A percentile compares a stretch with the other conserved stretches of the same genome.
These are phyloP conservation scores for Ramaria sp. DNA, from an alignment of 768 basidiomycete genomes.

Conservation along the genomic window DNA sequence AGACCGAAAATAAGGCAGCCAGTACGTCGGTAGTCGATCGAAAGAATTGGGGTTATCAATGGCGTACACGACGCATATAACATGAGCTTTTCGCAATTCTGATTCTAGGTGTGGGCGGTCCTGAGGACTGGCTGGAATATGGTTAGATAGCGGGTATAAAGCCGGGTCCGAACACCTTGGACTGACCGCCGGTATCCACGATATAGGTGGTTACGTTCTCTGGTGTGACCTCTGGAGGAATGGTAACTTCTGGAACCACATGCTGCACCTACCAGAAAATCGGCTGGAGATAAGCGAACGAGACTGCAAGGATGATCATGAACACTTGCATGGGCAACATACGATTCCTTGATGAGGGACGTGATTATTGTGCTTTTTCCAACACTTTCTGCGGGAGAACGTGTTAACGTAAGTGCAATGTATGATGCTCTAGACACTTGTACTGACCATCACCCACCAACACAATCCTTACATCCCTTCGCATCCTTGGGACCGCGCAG, in stretches of 20 bases:
- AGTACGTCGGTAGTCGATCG: slow-evolving; percentile 95
- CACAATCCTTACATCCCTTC: slow-evolving; percentile 88
- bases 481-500: slow-evolving; percentile 35
- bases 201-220: slow-evolving; percentile 98
- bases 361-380: slow-evolving; percentile 98
- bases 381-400: slow-evolving; percentile 63
- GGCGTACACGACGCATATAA: slow-evolving; percentile 95
- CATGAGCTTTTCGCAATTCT: slow-evolving; percentile 95
- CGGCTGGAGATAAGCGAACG: background rate
- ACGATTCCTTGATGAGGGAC: slow-evolving; percentile 92
- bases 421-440: background rate
- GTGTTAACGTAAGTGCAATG: slow-evolving; percentile 6
- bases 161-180: slow-evolving; percentile 11
- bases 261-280: slow-evolving; percentile 65
- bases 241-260: slow-evolving; percentile 93
- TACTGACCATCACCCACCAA: slow-evolving; percentile 85
- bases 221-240: slow-evolving; percentile 93
- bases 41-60: slow-evolving; percentile 96
- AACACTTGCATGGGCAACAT: slow-evolving; percentile 68
- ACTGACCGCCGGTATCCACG: slow-evolving; percentile 88
- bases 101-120: slow-evolving; percentile 85
- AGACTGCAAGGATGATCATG: background rate
- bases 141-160: slow-evolving; percentile 1
- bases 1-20: slow-evolving; percentile 91
- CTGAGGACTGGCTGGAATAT: slow-evolving; percentile 59